These are phyloP conservation scores for Oryza rufipogon DNA, from an alignment of 176 grass and related monocot genomes.

Conservation along the genomic window DNA sequence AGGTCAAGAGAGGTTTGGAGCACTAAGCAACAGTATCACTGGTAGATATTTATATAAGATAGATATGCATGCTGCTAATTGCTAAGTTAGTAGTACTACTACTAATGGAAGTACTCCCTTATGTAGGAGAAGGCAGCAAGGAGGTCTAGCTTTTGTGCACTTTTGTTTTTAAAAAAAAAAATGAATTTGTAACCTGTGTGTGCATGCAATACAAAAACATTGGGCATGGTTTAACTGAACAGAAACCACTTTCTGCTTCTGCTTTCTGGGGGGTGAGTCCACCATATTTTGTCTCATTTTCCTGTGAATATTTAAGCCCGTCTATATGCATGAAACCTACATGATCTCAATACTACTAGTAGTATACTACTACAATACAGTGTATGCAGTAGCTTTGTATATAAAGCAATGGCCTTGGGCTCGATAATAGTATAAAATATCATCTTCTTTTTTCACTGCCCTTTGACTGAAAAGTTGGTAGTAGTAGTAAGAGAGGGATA, in stretches of 20 bases:
- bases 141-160: not conserved
- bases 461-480: constrained; percentile 56
- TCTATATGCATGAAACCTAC: constrained; percentile 33
- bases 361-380: not conserved
- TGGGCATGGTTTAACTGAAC: constrained; percentile 49
- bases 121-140: constrained; percentile 9
- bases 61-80: not conserved
- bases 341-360: constrained; percentile 22
- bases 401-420: constrained; percentile 49
- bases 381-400: not conserved
- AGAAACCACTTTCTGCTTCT: constrained; percentile 45
- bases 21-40: constrained; percentile 44
- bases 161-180: constrained; percentile 17
- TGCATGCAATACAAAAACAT: constrained; percentile 28
- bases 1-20: constrained; percentile 47
- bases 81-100: not conserved
- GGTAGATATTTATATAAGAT: constrained; percentile 53
- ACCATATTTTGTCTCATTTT: constrained; percentile 67
- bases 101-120: not conserved
- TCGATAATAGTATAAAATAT: constrained; percentile 43
- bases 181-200: constrained; percentile 6
- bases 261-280: constrained; percentile 55
- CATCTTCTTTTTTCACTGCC: constrained; percentile 26
- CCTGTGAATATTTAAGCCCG: constrained; percentile 29
- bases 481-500: constrained; percentile 27